Base-by-base conservation (phyloP, 2,329 filamentous ascomycete species). In the Parafenestella ontariensis region DNA sequence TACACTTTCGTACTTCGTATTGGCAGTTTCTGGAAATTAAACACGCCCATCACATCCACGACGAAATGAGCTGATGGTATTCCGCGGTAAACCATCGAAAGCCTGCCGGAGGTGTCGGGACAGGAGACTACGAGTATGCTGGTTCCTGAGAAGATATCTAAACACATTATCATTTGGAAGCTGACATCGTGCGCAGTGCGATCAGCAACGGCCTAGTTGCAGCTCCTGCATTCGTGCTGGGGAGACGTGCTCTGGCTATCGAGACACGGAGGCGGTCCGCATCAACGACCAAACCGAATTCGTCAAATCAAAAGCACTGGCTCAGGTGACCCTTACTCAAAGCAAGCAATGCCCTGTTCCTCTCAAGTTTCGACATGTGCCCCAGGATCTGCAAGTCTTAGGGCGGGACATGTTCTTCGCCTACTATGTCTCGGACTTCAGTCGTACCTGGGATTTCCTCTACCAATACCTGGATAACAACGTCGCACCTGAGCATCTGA, bases 381-480 rank as follows among this genome's bases (percentile, higher is more conserved):
- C 60, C 11, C 49, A 64, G 24, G 56, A 66, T 45, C 54, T 70
- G 5, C 52, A 65, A 24, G 46, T 52, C 13, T 39, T 61, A 20
- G 67, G 60, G 13, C 36, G 67, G 31, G 50, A 65, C 21, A 47
- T 71, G 8, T 71, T 71, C 57, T 69, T 66, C 42, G 51, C 54
- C 5, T 57, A 60, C 40, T 70, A 70, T 10, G 62, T 71, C n/a
- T 52, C 60, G 21, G 65, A 68, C 28, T 70, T 70, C 31, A 58
- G 57, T 40, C 52, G 53, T 1, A 62, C 58, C 15, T 71, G 68
- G 68, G 59, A 60, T 24, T 66, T 70, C 44, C 28, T 71, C 8
- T 56, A 48, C 34, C 58, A 59, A 17, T 65, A 64, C 43, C 46
- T 59, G 17, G 49, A 59, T 36, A 44, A 62, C 1, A 18, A 13